Evolutionary conservation across 148 eudicot genomes (phyloP).

Genomic region (Cornus florida): DNA sequence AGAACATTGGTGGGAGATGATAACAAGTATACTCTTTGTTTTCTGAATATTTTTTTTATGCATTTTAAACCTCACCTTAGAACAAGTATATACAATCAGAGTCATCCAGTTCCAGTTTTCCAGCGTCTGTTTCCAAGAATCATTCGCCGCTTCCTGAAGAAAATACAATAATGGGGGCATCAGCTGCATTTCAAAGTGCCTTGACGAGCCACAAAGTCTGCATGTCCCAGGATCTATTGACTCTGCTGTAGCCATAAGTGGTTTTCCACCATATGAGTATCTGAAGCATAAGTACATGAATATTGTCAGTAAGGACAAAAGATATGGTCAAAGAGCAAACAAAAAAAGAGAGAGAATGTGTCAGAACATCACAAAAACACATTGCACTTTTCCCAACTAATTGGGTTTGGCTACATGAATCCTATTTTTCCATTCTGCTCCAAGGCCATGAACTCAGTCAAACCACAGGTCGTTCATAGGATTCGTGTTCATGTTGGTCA

Average conservation of each 20-base stretch:
- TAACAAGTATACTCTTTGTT: background rate
- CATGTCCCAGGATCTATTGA: constrained; percentile 51
- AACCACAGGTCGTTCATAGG: no score
- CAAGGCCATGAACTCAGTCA: no score
- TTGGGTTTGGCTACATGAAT: no score
- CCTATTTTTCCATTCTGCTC: no score
- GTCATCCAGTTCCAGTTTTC: constrained; percentile 93
- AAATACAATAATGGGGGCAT: constrained; percentile 84
- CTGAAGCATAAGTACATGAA: constrained; percentile 32
- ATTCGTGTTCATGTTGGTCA: no score
- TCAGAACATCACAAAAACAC: background rate
- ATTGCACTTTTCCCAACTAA: background rate
- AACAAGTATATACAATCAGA: constrained; percentile 72
- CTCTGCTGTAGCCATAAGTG: constrained; percentile 64
- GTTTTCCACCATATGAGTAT: constrained; percentile 82
- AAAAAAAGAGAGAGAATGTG: background rate
- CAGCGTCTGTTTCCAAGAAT: constrained; percentile 35
- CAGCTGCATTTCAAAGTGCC: constrained; percentile 86
- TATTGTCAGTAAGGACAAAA: background rate
- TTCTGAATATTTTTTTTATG: background rate
- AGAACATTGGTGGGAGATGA: background rate
- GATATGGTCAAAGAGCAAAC: background rate
- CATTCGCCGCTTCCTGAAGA: constrained; percentile 56
- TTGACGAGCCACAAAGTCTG: constrained; percentile 62
- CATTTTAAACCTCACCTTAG: constrained; percentile 48